Evolutionary conservation across 1,284 basidiomycete species (phyloP).

Genomic region (Prillingera fragicola): DNA sequence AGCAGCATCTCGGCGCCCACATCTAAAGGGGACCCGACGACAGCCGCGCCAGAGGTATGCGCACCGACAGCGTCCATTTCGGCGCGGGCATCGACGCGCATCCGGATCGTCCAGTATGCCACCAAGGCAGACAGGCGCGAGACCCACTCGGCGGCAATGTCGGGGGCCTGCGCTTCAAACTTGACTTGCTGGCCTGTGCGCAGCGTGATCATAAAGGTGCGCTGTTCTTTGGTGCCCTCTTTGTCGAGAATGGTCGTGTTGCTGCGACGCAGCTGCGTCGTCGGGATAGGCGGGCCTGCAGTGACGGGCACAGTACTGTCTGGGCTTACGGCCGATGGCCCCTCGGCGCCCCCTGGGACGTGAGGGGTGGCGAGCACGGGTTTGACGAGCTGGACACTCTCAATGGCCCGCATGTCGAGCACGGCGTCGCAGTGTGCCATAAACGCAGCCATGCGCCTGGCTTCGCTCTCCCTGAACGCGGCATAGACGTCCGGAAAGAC

Average conservation of each 20-base stretch:
- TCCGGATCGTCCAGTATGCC: conserved; percentile 37
- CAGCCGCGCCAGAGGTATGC: neutral
- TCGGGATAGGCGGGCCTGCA: neutral
- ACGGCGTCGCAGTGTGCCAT: conserved; percentile 33
- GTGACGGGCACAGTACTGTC: no score
- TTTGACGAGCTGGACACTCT: conserved; percentile 15
- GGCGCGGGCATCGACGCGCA: conserved; percentile 40
- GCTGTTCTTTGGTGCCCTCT: conserved; percentile 9
- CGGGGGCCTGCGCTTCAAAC: conserved; percentile 25
- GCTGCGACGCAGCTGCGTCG: neutral
- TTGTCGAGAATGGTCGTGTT: neutral
- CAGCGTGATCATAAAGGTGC: conserved; percentile 31
- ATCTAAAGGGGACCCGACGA: neutral
- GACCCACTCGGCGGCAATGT: conserved; percentile 42
- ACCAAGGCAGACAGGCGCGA: conserved; percentile 25
- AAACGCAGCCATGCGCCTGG: conserved; percentile 26
- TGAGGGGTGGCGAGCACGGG: neutral
- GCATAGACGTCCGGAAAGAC: conserved; percentile 33
- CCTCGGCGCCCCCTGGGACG: no score
- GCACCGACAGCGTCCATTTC: conserved; percentile 37
- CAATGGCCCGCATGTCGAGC: conserved; percentile 40
- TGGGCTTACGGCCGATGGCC: no score
- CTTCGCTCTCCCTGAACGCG: conserved; percentile 29
- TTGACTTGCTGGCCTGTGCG: conserved; percentile 4
- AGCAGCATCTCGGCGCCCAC: neutral